Base-by-base conservation (phyloP, 108 stramenopile genomes). In the Phaeodactylum tricornutum region DNA sequence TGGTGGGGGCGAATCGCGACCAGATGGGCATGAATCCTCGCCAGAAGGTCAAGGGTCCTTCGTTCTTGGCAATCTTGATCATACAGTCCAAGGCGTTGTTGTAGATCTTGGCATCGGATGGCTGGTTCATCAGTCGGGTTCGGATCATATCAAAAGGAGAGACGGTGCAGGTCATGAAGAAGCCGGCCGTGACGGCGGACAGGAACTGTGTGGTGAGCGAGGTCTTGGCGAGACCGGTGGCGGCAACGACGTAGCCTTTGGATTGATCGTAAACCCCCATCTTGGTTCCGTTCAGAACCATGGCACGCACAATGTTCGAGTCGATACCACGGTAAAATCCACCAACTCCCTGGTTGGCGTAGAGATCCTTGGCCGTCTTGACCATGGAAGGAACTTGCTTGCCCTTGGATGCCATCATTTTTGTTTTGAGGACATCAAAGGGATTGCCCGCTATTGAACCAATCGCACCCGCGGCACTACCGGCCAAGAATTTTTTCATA, bases 271-370 rank as follows among this genome's bases (percentile, higher is more conserved):
- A 95, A 36, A 77, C 75, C 20, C 82, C 91, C 90, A 95, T 92
- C 57, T 95, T 95, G 16, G 94, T 95, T 37, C 84, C 94, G 37
- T 91, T 92, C 44, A 93, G 57, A 14, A 92, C 89, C 77, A 88
- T 88, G 34, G 94, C 94, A 54, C 94, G 86, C 41, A 77, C 71
- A 36, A 90, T 66, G 61, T 95, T 95, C 35, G 87, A 81, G 48
- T 91, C 81, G 48, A 92, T 80, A 49, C 94, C 94, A 61, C 91
- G 84, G 74, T 92, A 95, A 57, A 95, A 95, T 41, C 94, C 94
- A 11, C 47, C 54, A 24, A 92, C 57, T 12, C 94, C 86, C 57
- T 87, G 84, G 29, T 79, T 75, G 16, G 55, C 51, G 21, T 81
- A 57, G 28, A 90, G 62, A 5, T 84, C 69, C 53, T 63, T 72